Evolutionary conservation across 495 filamentous ascomycete genomes (phyloP).

Genomic region (Elasticomyces elasticus): DNA sequence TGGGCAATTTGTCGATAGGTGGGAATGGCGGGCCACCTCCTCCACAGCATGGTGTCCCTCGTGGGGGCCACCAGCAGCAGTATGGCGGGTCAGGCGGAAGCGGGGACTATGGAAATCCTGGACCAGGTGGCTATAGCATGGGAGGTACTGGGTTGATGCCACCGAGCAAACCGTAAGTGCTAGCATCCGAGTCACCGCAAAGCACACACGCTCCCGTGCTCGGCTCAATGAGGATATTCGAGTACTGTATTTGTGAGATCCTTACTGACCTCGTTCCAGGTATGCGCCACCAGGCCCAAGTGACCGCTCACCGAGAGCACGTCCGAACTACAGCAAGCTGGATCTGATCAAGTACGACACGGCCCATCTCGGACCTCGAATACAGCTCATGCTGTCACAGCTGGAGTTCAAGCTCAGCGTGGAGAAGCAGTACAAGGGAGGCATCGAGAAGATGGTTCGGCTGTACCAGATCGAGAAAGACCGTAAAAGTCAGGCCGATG

Average conservation of each 20-base stretch:
- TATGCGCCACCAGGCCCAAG: slow-evolving; percentile 61
- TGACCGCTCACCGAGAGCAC: slow-evolving; percentile 56
- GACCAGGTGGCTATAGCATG: slow-evolving; percentile 47
- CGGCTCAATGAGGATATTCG: too few species aligned
- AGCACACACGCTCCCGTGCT: too few species aligned
- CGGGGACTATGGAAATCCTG: slow-evolving; percentile 42
- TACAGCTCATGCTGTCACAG: slow-evolving; percentile 98
- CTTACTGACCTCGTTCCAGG: too few species aligned
- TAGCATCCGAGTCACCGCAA: too few species aligned
- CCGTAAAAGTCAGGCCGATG: slow-evolving; percentile 85
- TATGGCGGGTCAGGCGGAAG: slow-evolving; percentile 22
- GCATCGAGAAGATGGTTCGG: slow-evolving; percentile 98
- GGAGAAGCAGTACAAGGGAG: slow-evolving; percentile 98
- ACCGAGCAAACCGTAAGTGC: slow-evolving; percentile 70
- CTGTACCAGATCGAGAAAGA: slow-evolving; percentile 98
- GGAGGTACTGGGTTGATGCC: slow-evolving; percentile 63
- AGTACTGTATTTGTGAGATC: too few species aligned
- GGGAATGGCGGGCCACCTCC: slow-evolving; percentile 36
- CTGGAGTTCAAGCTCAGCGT: slow-evolving; percentile 98
- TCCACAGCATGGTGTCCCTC: slow-evolving; percentile 35
- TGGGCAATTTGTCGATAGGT: slow-evolving; percentile 51
- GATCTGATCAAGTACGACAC: slow-evolving; percentile 99
- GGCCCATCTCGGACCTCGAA: slow-evolving; percentile 85
- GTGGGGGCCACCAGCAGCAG: too few species aligned
- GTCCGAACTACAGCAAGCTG: slow-evolving; percentile 91